Conservation (phyloP, 257 asterid species). For the Anisodus tanguticus region DNA sequence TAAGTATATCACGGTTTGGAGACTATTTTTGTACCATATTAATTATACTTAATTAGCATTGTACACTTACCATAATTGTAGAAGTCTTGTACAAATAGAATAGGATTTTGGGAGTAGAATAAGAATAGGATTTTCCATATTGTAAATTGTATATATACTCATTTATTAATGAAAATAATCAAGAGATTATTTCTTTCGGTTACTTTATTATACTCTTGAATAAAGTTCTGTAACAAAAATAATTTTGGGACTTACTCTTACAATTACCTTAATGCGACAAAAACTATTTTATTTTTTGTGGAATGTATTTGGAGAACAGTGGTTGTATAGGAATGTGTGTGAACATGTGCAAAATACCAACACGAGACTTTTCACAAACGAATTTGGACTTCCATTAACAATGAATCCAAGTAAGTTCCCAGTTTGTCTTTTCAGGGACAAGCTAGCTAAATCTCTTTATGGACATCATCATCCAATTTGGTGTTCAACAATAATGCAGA, state of each 20-base stretch:
- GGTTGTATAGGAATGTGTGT: slow-evolving; percentile 96
- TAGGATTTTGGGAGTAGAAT: too few relatives aligned
- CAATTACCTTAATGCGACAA: not conserved
- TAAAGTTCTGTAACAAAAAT: not conserved
- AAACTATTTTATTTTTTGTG: not conserved
- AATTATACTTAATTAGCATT: too few relatives aligned
- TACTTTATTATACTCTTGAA: not conserved
- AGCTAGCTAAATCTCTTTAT: not conserved
- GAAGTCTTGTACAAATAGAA: too few relatives aligned
- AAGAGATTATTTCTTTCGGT: too few relatives aligned
- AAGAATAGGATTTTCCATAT: too few relatives aligned
- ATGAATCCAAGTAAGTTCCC: slow-evolving; percentile 78
- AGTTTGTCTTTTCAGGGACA: not conserved
- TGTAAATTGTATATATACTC: too few relatives aligned
- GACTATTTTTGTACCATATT: too few relatives aligned
- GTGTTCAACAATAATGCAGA: slow-evolving; percentile 43
- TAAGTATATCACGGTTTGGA: too few relatives aligned
- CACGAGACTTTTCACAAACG: slow-evolving; percentile 97
- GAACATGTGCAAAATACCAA: slow-evolving; percentile 97
- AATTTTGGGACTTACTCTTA: not conserved
- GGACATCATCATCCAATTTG: not conserved
- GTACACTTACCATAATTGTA: too few relatives aligned
- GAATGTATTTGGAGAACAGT: slow-evolving; percentile 94
- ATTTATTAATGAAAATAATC: too few relatives aligned
- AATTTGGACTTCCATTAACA: slow-evolving; percentile 94